Base-by-base conservation (phyloP, 2,329 filamentous ascomycete species). In the Aspergillus pseudoviridinutans region DNA sequence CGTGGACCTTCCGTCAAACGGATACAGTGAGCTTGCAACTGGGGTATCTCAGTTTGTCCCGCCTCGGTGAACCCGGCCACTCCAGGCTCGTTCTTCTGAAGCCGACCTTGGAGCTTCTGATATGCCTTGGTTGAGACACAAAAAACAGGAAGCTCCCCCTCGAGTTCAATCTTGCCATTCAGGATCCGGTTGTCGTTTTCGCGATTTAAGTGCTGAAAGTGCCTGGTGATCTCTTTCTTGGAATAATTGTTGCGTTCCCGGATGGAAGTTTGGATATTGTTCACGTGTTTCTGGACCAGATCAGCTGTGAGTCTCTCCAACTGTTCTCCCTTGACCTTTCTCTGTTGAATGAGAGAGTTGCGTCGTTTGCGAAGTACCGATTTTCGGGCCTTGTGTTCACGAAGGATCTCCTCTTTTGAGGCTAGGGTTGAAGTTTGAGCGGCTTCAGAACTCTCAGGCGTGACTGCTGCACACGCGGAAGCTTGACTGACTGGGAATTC, bases 71-170 rank as follows among this genome's bases (percentile, higher is more conserved):
- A 89, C 0, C 85, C 84, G 14, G 77, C 71, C 2, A 84, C 76
- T 10, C 72, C 62, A 1, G 75, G 71, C 53, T 88, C 85, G 47
- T 81, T 80, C 53, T 74, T 67, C 8, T 17, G 38, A 17, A 87
- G 66, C 3, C 82, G 77, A 1, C 82, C 83, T 41, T 76, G 74
- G n/a, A 88, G 70, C 63, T 85, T 84, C 62, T 89, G 85, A 55
- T 87, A 89, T 0, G 81, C 85, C 46, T 81, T 75, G 50, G 82
- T 83, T 57, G 83, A 86, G 17, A 88, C 82, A 59, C 85, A 88
- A 64, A 87, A 89, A 1, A 89, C 85, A 0, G 84, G 81, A 0
- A 89, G 74, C 0, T 74, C 76, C 6, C 68, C 69, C 0, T 82
- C 84, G 8, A 87, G 78, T 49, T 82, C 29, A 12, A 3, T 70